These are phyloP conservation scores for Phytophthora sp. DNA, from an alignment of 352 stramenopile genomes.

Conservation along the genomic window DNA sequence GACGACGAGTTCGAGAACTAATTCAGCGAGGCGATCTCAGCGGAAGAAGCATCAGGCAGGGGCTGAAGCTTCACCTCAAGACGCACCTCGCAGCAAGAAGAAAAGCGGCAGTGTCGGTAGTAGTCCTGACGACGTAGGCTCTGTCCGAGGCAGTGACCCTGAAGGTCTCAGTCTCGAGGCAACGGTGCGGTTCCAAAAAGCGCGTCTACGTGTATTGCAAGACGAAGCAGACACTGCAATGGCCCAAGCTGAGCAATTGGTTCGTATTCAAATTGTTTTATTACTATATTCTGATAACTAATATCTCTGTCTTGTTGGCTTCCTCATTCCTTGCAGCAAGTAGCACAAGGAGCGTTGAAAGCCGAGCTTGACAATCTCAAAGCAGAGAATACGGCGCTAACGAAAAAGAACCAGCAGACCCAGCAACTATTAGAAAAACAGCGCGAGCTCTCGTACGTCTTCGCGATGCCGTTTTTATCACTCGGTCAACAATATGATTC, in stretches of 20 bases:
- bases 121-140: constrained; percentile 1
- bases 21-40: constrained; percentile 27
- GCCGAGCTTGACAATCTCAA: constrained; percentile 55
- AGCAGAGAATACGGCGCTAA: constrained; percentile 47
- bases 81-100: constrained; percentile 16
- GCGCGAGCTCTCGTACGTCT: constrained; percentile 67
- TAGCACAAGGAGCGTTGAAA: constrained; percentile 40
- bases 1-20: constrained; percentile 5
- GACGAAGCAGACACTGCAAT: constrained; percentile 62
- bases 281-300: background rate
- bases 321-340: constrained; percentile 37
- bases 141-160: constrained; percentile 12
- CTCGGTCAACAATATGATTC: background rate
- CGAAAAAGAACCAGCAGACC: constrained; percentile 71
- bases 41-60: constrained; percentile 14
- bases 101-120: background rate
- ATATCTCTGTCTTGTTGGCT: background rate
- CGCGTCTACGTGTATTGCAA: constrained; percentile 71
- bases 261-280: constrained; percentile 27
- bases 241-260: constrained; percentile 51
- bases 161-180: constrained; percentile 64
- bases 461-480: background rate
- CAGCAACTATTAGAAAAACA: constrained; percentile 81
- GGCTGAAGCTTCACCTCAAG: constrained; percentile 17
- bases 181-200: constrained; percentile 79